Evolutionary conservation across 2,329 filamentous ascomycete species (phyloP), one percentile per base, ranked within the genome.

Genomic region (Colletotrichum echinochloae): DNA sequence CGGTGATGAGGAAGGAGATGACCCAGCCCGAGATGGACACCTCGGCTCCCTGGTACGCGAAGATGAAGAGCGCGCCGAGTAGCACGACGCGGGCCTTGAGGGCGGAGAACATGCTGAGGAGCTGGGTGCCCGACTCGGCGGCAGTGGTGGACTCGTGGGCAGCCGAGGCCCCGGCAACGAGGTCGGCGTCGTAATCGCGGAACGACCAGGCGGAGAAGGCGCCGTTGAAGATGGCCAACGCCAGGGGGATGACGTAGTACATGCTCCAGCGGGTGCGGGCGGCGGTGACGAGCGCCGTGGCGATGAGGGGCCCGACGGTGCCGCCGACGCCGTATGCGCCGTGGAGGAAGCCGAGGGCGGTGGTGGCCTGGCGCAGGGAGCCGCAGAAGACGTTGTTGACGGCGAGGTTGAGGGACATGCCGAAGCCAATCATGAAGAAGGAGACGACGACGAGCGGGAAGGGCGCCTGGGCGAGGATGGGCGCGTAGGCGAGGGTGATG

Each of bases 1-100:
- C 88, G 60, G 87, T 87, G 79, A 96, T 94, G 48, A 97, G 83
- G 82, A 95, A 97, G 2, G 92, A 94, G 72, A 95, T 94, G 59
- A 95, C 91, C 94, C 94, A 97, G 63, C 94, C 93, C 0, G 91
- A 93, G 73, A 95, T 93, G 18, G 90, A 91, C 20, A 97, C 93
- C 80, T 97, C 94, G 44, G 92, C 91, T 41, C 93, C 94, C 80
- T 96, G 93, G 79, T 97, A 97, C 33, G 90, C 89, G 78, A 97
- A 96, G 79, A 96, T 92, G 83, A 96, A 96, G 12, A 94, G 79
- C 0, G 93, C 91, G 3, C 93, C 92, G 0, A 96, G 85, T 1
- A 96, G 80, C 0, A 94, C 93, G 5, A 90, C 85, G 39, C 88
- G 78, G 82, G 84, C 76, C 80, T 83, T 81, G 77, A 87, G 78